Conservation (phyloP, 352 stramenopile species). For the Globisporangium spinosum region DNA sequence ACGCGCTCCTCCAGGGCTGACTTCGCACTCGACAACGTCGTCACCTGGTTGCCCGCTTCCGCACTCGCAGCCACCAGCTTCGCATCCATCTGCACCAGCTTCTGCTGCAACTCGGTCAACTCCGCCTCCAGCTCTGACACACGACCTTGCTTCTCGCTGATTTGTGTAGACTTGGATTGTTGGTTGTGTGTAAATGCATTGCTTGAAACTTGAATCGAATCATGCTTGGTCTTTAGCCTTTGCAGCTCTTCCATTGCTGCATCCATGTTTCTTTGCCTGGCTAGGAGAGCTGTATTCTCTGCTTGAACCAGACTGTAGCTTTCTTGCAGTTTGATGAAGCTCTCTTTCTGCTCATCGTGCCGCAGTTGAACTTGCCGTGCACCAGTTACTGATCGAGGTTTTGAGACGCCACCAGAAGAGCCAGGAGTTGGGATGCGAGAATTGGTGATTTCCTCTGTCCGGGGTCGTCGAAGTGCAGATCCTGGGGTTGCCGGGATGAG, state of each 20-base stretch:
- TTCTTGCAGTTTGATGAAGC: constrained; percentile 10
- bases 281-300: constrained; percentile 3
- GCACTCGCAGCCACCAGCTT: constrained; percentile 22
- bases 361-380: neutral
- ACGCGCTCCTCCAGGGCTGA: neutral
- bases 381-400: neutral
- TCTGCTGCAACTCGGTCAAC: constrained; percentile 10
- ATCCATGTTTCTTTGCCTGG: neutral
- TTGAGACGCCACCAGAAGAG: neutral
- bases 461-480: neutral
- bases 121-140: constrained; percentile 19
- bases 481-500: constrained; percentile 8
- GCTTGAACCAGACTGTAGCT: constrained; percentile 2
- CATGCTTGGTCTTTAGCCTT: neutral
- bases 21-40: constrained; percentile 21
- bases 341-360: constrained; percentile 3
- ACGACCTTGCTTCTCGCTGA: neutral
- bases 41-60: constrained; percentile 21
- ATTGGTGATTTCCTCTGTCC: neutral
- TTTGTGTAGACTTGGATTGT: neutral
- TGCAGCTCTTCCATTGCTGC: neutral
- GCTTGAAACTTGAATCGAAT: neutral
- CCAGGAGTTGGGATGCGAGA: constrained; percentile 13
- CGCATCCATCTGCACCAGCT: constrained; percentile 14
- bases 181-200: neutral